These are phyloP conservation scores for Didymella exigua DNA, from an alignment of 2,329 filamentous ascomycete species.

Conservation along the genomic window DNA sequence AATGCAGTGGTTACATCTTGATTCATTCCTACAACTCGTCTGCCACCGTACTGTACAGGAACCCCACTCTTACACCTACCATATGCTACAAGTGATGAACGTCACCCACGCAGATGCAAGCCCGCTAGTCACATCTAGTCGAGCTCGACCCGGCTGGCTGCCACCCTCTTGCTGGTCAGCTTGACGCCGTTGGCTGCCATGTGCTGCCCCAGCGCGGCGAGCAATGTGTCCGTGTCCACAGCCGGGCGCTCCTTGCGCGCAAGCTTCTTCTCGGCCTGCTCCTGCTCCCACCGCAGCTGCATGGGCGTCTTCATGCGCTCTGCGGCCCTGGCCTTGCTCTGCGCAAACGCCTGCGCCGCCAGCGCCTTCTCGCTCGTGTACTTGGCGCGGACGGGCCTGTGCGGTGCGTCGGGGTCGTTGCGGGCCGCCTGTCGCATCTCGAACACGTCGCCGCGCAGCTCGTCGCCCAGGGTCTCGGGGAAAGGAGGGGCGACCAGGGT, in stretches of 20 bases:
- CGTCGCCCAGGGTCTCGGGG: constrained; percentile 78
- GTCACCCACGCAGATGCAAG: not conserved
- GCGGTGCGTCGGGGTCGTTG: constrained; percentile 41
- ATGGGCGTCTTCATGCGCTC: constrained; percentile 44
- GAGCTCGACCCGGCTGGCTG: constrained; percentile 11
- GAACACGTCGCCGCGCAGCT: constrained; percentile 71
- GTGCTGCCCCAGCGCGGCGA: constrained; percentile 51
- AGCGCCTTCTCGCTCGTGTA: constrained; percentile 14
- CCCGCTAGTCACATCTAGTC: constrained; percentile 15
- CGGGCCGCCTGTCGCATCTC: constrained; percentile 70
- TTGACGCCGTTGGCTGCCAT: constrained; percentile 40
- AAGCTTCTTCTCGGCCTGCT: constrained; percentile 33
- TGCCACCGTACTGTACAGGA: constrained; percentile 7
- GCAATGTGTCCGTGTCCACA: constrained; percentile 43
- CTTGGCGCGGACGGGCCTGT: constrained; percentile 10
- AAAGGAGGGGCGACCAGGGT: constrained; percentile 78
- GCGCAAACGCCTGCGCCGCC: constrained; percentile 38
- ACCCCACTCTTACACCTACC: constrained; percentile 28
- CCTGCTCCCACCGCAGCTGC: constrained; percentile 42
- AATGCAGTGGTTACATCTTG: not conserved
- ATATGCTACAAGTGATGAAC: constrained; percentile 20
- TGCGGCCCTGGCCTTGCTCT: constrained; percentile 22
- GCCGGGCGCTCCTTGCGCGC: constrained; percentile 24
- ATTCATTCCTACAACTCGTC: constrained; percentile 2
- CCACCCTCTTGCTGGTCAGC: constrained; percentile 19